Conservation (phyloP, 371 early-diverging fungal species). For the Apophysomyces variabilis region DNA sequence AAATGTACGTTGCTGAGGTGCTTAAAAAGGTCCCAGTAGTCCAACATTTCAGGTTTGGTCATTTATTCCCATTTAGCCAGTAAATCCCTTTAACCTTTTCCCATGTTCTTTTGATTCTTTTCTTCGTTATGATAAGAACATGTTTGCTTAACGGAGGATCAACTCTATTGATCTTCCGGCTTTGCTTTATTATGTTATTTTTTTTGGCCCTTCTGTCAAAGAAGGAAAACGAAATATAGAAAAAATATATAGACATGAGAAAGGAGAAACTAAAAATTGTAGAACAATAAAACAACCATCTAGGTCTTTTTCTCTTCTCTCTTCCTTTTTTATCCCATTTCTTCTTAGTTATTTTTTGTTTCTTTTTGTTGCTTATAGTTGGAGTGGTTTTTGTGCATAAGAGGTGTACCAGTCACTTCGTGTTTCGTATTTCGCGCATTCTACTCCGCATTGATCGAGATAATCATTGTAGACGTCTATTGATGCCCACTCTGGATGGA, state of each 20-base stretch:
- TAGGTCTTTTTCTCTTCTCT: no score
- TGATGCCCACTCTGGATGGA: background rate
- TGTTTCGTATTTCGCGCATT: slow-evolving; percentile 5
- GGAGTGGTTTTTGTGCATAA: background rate
- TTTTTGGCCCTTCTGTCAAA: background rate
- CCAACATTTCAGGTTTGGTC: slow-evolving; percentile 97
- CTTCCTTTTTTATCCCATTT: background rate
- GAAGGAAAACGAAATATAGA: background rate
- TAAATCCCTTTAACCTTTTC: background rate
- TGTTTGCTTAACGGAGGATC: no score
- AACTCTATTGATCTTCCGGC: no score
- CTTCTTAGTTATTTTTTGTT: background rate
- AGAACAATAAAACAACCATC: background rate
- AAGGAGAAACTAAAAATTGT: background rate
- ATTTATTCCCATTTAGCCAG: slow-evolving; percentile 51
- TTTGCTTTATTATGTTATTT: no score
- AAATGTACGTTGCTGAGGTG: slow-evolving; percentile 98
- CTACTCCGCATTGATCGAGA: slow-evolving; percentile 8
- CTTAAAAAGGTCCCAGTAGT: slow-evolving; percentile 95
- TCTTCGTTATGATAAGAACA: background rate
- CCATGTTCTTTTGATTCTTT: background rate
- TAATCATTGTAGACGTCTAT: slow-evolving; percentile 3
- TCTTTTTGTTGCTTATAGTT: background rate
- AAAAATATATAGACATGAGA: background rate
- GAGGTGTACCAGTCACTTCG: slow-evolving; percentile 4